Conservation (phyloP, 805 yeast species). For the Ascoidea asiatica region DNA sequence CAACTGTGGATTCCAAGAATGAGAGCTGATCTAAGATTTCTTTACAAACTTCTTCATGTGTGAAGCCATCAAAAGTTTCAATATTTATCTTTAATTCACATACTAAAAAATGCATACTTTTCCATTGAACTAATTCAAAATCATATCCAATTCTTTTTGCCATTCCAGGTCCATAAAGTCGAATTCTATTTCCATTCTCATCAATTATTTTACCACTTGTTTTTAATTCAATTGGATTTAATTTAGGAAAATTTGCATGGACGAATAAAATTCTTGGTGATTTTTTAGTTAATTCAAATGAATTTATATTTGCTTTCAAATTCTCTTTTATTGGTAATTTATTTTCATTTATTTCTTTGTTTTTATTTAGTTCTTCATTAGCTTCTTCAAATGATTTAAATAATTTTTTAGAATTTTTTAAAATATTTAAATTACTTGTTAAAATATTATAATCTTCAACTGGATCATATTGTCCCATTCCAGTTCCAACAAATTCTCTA, state of each 20-base stretch:
- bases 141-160: constrained; percentile 37
- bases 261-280: constrained; percentile 33
- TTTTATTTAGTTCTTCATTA: constrained; percentile 3
- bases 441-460: constrained; percentile 31
- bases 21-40: constrained; percentile 35
- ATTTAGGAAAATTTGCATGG: constrained; percentile 56
- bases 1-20: constrained; percentile 24
- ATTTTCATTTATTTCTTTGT: constrained; percentile 6
- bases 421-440: constrained; percentile 13
- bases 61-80: constrained; percentile 27
- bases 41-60: constrained; percentile 28
- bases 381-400: constrained; percentile 6
- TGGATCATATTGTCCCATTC: constrained; percentile 46
- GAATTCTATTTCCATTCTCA: constrained; percentile 31
- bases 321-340: constrained; percentile 7
- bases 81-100: constrained; percentile 37
- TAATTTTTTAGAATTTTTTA: neutral
- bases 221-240: constrained; percentile 45
- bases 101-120: constrained; percentile 36
- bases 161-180: constrained; percentile 48
- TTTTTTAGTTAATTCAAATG: constrained; percentile 8
- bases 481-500: constrained; percentile 23
- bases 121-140: constrained; percentile 47
- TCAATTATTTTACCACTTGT: constrained; percentile 26
- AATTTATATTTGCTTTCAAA: constrained; percentile 10